Percentiles rank a stretch among this genome's conserved stretches.
Conservation (phyloP, 139 green algal genomes). For the Raphidocelis subcapitata region DNA sequence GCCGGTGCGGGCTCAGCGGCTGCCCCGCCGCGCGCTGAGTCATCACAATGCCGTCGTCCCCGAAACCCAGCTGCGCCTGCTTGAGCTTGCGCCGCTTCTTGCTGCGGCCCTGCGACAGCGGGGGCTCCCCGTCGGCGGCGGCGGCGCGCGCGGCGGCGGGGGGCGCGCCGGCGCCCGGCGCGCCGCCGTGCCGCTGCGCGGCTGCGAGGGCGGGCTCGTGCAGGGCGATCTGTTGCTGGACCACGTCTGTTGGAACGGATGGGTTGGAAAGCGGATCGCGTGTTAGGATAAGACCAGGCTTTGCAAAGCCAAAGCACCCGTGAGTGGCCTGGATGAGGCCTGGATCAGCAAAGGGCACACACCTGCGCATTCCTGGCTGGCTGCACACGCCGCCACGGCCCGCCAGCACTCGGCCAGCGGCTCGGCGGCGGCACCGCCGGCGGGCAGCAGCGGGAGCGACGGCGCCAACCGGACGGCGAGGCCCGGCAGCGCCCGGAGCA, state of each 20-base stretch:
- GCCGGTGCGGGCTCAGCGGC: background rate
- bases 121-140: background rate
- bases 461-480: background rate
- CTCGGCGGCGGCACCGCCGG: background rate
- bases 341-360: background rate
- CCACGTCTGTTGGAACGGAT: too few relatives aligned
- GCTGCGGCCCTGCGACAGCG: background rate
- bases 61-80: conserved; percentile 13
- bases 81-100: conserved; percentile 19
- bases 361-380: background rate
- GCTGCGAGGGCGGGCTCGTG: background rate
- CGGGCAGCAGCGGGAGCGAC: conserved; percentile 3
- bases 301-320: too few relatives aligned
- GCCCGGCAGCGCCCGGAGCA: background rate
- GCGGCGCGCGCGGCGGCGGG: background rate
- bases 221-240: background rate
- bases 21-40: conserved; percentile 10
- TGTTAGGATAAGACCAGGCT: too few relatives aligned
- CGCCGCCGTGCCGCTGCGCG: background rate
- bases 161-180: background rate
- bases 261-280: too few relatives aligned
- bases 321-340: too few relatives aligned
- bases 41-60: conserved; percentile 9
- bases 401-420: conserved; percentile 3
- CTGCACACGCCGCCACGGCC: background rate